Evolutionary conservation across 2,329 filamentous ascomycete species (phyloP), one percentile per base, ranked within the genome.

Genomic region (Verruconis gallopava): DNA sequence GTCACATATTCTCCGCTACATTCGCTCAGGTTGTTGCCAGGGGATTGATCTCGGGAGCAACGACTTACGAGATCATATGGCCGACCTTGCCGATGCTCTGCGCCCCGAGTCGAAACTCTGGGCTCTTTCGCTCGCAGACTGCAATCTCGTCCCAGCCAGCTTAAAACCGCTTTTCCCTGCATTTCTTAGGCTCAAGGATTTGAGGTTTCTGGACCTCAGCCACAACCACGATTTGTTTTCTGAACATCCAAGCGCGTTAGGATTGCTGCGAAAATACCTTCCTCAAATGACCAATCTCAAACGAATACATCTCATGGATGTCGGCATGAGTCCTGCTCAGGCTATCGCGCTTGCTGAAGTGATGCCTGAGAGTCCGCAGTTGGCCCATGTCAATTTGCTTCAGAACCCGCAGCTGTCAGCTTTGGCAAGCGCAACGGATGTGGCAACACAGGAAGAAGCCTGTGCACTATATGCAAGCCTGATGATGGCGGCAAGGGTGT

Each of bases 381-480:
- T 98, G 22, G 86, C 86, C 5, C 89, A 96, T 61, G 69, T 98
- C 48, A 91, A 81, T 53, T 73, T 96, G 3, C 65, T 93, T 30
- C 83, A 91, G 50, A 98, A 98, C 52, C 70, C 77, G 1, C 71
- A 77, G 46, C 65, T 95, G 3, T 67, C 73, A 17, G 73, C 72
- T 37, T 71, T 94, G 18, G 80, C 85, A 4, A 73, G 77, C 46
- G 82, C 85, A 1, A 81, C 71, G 39, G 83, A 84, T 4, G 85
- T 91, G 51, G 78, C 78, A 44, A 72, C 71, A 1, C 85, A 95
- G 58, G 89, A 96, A 61, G 89, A 96, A 61, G 89, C 91, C 1
- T 94, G 85, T 52, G 91, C 91, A 1, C 64, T 96, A 4, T 96
- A 93, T 57, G 86, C 91, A 1, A 94, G 88, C 2, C 70, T 96